Base-by-base conservation (phyloP, 768 basidiomycete genomes). In the Paxillus ammoniavirescens region DNA sequence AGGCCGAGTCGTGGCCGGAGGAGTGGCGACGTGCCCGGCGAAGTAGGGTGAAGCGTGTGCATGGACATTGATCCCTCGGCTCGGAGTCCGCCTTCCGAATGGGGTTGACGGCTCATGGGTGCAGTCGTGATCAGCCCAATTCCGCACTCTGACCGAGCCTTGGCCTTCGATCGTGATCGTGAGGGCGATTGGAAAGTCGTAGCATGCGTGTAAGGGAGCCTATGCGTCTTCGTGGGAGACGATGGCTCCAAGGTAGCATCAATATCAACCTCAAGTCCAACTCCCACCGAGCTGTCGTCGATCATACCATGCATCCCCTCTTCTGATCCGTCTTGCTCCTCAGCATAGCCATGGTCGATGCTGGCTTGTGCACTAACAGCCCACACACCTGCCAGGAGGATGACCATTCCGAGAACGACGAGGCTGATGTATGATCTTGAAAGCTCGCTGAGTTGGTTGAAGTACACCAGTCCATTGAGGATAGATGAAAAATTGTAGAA, bases 401-500 rank as follows among this genome's bases (percentile, higher is more conserved):
- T 69, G 13, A 80, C 68, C 50, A 93, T 92, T 1, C 94, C 94
- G 8, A 91, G 58, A 6, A 78, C 73, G 52, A 98, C 91, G 23
- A 96, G 78, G 5, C 73, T 67, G n/a, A 93, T 79, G 66, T 93
- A 82, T n/a, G 82, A 60, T 0, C 79, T 75, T 2, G 83, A 73
- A 36, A 98, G 85, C 21, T 84, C 75, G 15, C 82, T 78, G 63
- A 92, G 82, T 64, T 98, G 93, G 67, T 94, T 77, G 67, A 91
- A 97, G 70, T 94, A 97, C 42, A 95, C 82, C 49, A 96, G 77
- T 5, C 90, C 89, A 59, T 93, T 94, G 53, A 93, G 77, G 66
- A 98, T 96, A 21, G 90, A 91, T 2, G 91, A 92, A 13, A 95
- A 68, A 66, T 96, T 98, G 73, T 96, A 98, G 69, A 93, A 92